Base-by-base conservation (phyloP, 331 rosid species). In the Quercus lobata region DNA sequence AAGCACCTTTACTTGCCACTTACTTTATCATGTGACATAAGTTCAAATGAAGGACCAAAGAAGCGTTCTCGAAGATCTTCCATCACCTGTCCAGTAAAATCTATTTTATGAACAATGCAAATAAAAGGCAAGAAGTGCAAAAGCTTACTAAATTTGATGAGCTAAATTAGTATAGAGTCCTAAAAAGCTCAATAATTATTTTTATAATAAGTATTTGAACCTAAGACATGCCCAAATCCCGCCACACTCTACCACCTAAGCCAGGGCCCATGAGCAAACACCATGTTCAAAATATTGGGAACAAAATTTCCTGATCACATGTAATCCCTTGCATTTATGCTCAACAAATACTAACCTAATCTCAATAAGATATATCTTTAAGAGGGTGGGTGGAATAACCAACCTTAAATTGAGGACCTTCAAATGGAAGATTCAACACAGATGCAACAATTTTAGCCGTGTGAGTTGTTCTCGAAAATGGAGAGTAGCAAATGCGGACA, bases 11-110 rank as follows among this genome's bases (percentile, higher is more conserved):
- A 74, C 57, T 11, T 16, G 58, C 30, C 37, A 77, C 89, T 86
- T 89, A 91, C 99, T 82, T 89, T 91, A 21, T 95, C 93, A 72
- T 93, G 97, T 37, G 99, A 95, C 61, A 53, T 12, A 30, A 93
- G 97, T 76, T 95, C 99, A 66, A 85, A 89, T 4, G 93, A 82
- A 83, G 97, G 97, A 69, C 97, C 99, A 83, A 95, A 95, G 86
- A 30, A 92, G 80, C 96, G 97, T 79, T 91, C 96, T 32, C 90
- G 85, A 54, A 91, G 93, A 76, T 92, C 91, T 82, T 85, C 82
- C 71, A 90, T 73, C 37, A 83, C 80, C 98, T 92, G 86, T 73
- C 30, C 61, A 61, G 52, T 73, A 77, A 72, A 81, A 46, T 52
- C 21, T 55, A 55, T 10, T 49, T 49, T 49, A 35, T 18, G n/a